Evolutionary conservation across 2,329 filamentous ascomycete species (phyloP).

Genomic region (Xylariaceae sp.): DNA sequence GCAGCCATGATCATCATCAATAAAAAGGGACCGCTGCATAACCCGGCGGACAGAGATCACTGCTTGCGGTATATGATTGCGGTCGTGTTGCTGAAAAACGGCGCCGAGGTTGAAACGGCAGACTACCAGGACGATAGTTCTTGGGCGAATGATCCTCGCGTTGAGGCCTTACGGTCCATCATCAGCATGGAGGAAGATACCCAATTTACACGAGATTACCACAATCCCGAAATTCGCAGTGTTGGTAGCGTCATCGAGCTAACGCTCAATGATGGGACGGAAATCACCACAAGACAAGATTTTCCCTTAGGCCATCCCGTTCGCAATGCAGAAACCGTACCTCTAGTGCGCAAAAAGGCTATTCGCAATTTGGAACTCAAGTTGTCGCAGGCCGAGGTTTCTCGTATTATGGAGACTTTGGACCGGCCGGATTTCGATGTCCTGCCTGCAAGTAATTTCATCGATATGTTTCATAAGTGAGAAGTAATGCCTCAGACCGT

Average conservation of each 20-base stretch:
- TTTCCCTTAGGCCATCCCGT: slow-evolving; percentile 24
- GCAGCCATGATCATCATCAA: slow-evolving; percentile 32
- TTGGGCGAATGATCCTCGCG: slow-evolving; percentile 22
- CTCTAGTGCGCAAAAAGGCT: slow-evolving; percentile 20
- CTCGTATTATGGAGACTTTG: slow-evolving; percentile 11
- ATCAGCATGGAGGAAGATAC: slow-evolving; percentile 28
- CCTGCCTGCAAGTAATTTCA: slow-evolving; percentile 18
- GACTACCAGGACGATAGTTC: slow-evolving; percentile 30
- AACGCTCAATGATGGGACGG: slow-evolving; percentile 19
- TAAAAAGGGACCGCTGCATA: slow-evolving; percentile 30
- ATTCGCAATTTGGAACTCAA: slow-evolving; percentile 22
- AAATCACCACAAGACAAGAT: slow-evolving; percentile 13
- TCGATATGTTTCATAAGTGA: slow-evolving; percentile 21
- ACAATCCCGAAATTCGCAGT: slow-evolving; percentile 25
- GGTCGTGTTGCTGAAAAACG: slow-evolving; percentile 28
- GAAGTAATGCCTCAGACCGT: no score
- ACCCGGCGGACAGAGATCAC: slow-evolving; percentile 32
- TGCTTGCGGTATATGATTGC: slow-evolving; percentile 31
- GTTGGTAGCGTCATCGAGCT: slow-evolving; percentile 22
- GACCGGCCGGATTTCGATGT: slow-evolving; percentile 14
- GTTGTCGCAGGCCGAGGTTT: slow-evolving; percentile 10
- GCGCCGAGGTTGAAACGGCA: slow-evolving; percentile 16
- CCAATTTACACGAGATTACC: slow-evolving; percentile 28
- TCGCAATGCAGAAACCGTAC: slow-evolving; percentile 16
- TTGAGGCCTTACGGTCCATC: slow-evolving; percentile 22